These are phyloP conservation scores for Tetrahymena elliotti DNA, from an alignment of 73 alveolate genomes.

Conservation along the genomic window DNA sequence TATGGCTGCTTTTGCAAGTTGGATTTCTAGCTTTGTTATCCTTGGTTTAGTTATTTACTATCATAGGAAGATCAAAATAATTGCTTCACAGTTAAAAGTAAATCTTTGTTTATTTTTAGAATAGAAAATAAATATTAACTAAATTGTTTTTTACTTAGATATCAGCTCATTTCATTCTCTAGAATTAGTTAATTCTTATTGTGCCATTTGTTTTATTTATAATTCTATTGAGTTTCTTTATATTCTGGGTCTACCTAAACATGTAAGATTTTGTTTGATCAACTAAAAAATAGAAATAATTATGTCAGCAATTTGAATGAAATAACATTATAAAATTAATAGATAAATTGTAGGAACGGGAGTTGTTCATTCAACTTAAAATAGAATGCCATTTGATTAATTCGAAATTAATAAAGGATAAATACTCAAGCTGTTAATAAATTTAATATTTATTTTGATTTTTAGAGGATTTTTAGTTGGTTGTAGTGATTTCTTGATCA, in stretches of 20 bases:
- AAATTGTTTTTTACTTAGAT: not conserved
- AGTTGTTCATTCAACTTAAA: not conserved
- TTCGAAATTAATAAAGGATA: not conserved
- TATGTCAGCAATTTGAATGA: too few species aligned
- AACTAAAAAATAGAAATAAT: too few species aligned
- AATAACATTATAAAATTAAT: too few species aligned
- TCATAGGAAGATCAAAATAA: not conserved
- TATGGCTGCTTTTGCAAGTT: not conserved
- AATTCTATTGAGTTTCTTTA: not conserved
- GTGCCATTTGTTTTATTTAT: not conserved
- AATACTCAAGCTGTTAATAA: too few species aligned
- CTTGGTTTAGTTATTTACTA: not conserved
- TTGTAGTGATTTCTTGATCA: not conserved
- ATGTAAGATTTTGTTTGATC: not conserved
- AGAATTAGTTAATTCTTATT: not conserved
- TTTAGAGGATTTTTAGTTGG: not conserved
- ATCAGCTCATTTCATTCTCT: not conserved
- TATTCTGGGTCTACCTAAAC: not conserved
- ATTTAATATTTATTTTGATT: not conserved
- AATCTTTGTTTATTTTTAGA: too few species aligned
- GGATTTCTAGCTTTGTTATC: not conserved
- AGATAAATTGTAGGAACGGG: not conserved
- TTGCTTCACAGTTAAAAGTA: not conserved
- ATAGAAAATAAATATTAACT: too few species aligned
- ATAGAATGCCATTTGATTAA: not conserved